Conservation (phyloP, 192 early-diverging fungal species). For the Mortierella claussenii region DNA sequence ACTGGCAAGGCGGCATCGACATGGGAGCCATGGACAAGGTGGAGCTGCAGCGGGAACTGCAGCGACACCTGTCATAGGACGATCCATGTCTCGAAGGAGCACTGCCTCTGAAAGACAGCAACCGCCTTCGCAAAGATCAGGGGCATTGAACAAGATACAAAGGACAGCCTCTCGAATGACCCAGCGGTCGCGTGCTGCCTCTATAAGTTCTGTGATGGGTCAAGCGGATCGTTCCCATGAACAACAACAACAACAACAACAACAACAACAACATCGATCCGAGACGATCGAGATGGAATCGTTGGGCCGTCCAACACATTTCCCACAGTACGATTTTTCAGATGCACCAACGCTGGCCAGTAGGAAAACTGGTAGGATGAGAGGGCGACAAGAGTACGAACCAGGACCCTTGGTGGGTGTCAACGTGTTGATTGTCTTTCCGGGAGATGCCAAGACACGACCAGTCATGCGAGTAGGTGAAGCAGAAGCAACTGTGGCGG, state of each 20-base stretch:
- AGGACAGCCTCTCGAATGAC: background rate
- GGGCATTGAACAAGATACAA: background rate
- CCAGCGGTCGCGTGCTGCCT: background rate
- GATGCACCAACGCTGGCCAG: background rate
- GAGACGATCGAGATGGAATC: constrained; percentile 3
- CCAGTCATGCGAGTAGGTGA: background rate
- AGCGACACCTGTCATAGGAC: background rate
- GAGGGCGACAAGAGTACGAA: constrained; percentile 31
- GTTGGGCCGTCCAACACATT: background rate
- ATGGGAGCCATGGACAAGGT: background rate
- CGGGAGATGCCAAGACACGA: constrained; percentile 35
- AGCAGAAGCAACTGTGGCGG: background rate
- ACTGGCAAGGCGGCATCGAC: background rate
- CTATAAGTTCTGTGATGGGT: background rate
- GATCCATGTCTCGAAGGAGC: background rate
- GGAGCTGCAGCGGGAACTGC: background rate
- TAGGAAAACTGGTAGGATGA: background rate
- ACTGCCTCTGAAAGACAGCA: background rate
- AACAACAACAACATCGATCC: no score
- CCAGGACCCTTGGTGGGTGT: constrained; percentile 37
- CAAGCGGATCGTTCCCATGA: no score
- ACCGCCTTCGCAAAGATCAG: background rate
- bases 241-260: no score
- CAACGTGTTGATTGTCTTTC: constrained; percentile 47
- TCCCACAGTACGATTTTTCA: background rate